Evolutionary conservation across 179 eudicot genomes (phyloP).

Genomic region (Vitellaria paradoxa): DNA sequence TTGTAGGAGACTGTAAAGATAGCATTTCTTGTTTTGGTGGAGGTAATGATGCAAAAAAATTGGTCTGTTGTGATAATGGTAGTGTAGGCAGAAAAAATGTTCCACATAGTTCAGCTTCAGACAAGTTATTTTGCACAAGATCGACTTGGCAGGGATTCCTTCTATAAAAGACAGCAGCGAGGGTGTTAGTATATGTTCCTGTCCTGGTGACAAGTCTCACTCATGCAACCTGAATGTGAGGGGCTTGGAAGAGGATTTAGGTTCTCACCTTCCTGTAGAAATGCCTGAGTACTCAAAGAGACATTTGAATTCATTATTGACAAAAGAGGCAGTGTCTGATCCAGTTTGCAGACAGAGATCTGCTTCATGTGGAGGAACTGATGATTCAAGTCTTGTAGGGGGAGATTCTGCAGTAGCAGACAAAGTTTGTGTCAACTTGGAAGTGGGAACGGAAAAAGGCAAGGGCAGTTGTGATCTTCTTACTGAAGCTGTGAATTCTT

Average conservation of each 20-base stretch:
- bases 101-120: constrained; percentile 19
- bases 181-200: constrained; percentile 8
- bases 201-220: constrained; percentile 14
- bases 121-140: constrained; percentile 12
- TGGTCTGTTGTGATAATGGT: constrained; percentile 15
- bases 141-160: constrained; percentile 13
- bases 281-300: constrained; percentile 15
- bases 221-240: constrained; percentile 6
- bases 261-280: background rate
- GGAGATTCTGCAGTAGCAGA: constrained; percentile 12
- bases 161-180: constrained; percentile 15
- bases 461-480: constrained; percentile 17
- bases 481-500: constrained; percentile 17
- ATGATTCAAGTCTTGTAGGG: constrained; percentile 8
- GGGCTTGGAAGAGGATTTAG: constrained; percentile 17
- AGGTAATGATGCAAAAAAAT: constrained; percentile 24
- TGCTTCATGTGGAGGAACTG: constrained; percentile 8
- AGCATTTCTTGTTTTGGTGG: constrained; percentile 27
- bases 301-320: constrained; percentile 12
- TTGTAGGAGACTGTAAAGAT: constrained; percentile 31
- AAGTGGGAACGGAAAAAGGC: constrained; percentile 17
- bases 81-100: constrained; percentile 21
- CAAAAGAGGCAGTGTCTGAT: constrained; percentile 24
- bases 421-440: constrained; percentile 9
- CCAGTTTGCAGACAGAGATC: constrained; percentile 15